phyloP scores from a whole-genome alignment of 768 basidiomycete species.

The Tulasnella sp. region DNA sequence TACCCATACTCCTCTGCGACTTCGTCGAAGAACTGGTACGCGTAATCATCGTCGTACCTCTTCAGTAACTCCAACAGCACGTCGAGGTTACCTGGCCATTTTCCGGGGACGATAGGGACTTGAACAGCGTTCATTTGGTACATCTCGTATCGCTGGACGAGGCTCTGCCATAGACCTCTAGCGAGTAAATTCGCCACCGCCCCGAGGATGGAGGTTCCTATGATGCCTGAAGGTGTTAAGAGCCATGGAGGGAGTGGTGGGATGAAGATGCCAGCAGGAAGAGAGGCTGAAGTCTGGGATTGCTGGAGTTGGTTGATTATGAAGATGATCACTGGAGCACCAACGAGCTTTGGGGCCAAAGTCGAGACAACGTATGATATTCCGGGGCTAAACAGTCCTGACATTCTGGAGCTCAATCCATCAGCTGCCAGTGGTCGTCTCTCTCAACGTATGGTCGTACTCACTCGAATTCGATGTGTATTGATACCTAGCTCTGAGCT shows the following conservation, averaged over 20 bases:
- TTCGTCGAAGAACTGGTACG: constrained; percentile 23
- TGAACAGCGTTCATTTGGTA: background rate
- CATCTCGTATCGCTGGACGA: background rate
- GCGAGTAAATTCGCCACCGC: background rate
- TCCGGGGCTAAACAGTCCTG: background rate
- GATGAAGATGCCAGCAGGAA: background rate
- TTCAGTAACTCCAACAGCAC: constrained; percentile 21
- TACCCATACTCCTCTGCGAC: constrained; percentile 23
- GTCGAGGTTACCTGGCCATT: constrained; percentile 30
- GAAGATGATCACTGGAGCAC: background rate
- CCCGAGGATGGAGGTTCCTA: background rate
- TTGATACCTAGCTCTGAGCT: too few species aligned
- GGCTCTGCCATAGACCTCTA: background rate
- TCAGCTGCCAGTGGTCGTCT: background rate
- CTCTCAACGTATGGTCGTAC: too few species aligned
- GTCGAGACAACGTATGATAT: background rate
- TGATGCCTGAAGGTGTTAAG: background rate
- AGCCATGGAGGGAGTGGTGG: background rate
- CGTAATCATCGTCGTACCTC: constrained; percentile 22
- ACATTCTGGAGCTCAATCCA: background rate
- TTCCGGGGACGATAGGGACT: constrained; percentile 26
- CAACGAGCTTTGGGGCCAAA: background rate
- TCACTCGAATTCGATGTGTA: too few species aligned
- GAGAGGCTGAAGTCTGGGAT: background rate
- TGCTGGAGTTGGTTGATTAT: background rate